phyloP scores from a whole-genome alignment of 2,329 filamentous ascomycete genomes.

The Paracorniculantispora psalliotae region DNA sequence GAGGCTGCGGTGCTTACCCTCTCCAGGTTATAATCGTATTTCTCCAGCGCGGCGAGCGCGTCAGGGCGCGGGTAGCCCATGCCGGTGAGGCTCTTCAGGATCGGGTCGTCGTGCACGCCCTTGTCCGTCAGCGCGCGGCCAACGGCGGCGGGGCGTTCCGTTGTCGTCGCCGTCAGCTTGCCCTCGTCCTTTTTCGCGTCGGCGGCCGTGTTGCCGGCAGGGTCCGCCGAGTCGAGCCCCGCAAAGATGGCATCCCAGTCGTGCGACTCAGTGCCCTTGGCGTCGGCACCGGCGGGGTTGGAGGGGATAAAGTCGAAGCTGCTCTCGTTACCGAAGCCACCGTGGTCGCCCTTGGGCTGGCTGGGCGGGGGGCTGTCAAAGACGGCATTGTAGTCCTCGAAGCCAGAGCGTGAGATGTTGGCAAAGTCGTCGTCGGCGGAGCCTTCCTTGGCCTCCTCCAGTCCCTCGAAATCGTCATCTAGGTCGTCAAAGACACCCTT shows the following conservation, averaged over 20 bases:
- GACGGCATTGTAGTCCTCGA: constrained; percentile 75
- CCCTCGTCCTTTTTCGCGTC: constrained; percentile 10
- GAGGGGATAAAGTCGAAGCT: constrained; percentile 54
- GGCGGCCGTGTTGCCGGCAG: constrained; percentile 26
- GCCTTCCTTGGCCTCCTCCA: constrained; percentile 80
- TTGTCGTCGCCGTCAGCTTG: too few species aligned
- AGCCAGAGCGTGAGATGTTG: constrained; percentile 62
- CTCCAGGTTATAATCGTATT: constrained; percentile 93
- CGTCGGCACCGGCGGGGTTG: constrained; percentile 26
- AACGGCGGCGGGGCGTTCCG: constrained; percentile 24
- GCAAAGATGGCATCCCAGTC: constrained; percentile 97
- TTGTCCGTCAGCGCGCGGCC: constrained; percentile 68
- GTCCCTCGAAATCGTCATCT: constrained; percentile 74
- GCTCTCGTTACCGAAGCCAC: constrained; percentile 49
- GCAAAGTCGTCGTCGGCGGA: constrained; percentile 75
- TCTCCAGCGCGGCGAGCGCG: constrained; percentile 77
- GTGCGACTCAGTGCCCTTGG: constrained; percentile 49
- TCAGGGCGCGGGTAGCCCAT: constrained; percentile 81
- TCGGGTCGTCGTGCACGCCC: constrained; percentile 83
- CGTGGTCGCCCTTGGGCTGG: constrained; percentile 49
- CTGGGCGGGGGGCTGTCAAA: constrained; percentile 67
- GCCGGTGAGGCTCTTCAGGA: constrained; percentile 78
- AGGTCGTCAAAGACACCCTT: constrained; percentile 67
- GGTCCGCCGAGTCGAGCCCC: constrained; percentile 58
- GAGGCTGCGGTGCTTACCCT: constrained; percentile 53